Evolutionary conservation across 2,329 filamentous ascomycete genomes (phyloP), one percentile per base, ranked within the genome.

Genomic region (Nemania serpens): DNA sequence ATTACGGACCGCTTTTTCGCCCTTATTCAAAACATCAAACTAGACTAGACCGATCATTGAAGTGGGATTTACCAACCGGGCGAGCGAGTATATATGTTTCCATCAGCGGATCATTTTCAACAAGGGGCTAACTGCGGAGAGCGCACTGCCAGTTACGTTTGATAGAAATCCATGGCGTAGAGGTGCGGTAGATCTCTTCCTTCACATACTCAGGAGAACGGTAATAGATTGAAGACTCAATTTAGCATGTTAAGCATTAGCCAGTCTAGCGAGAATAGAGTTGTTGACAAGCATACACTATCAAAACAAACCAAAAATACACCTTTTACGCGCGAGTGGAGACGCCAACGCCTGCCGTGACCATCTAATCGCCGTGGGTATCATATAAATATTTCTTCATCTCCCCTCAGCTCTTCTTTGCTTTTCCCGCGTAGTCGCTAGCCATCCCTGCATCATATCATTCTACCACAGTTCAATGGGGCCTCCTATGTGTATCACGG

Each of bases 1-100:
- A 71, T 78, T 99, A 59, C 85, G 90, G 47, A 78, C 78, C 0
- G 76, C 90, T 11, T 98, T 94, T 67, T 93, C 95, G 0, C 87
- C 96, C 59, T 86, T 97, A 64, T 97, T 99, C 82, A 95, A 91
- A 75, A 78, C 77, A 69, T 33, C 56, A 51, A 65, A 37, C 34
- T 55, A 48, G 22, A 33, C 29, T 17, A 47, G 1, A 4, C 7
- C 15, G 3, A 18, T 25, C 43, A n/a, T 45, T 48, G 11, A 2
- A n/a, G 22, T 46, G 20, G 6, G 2, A 46, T 46, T 46, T 46
- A n/a, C 25, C 7, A 10, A 22, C 17, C 15, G 20, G 20, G 17
- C 17, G 17, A 3, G 20, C 17, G 18, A 6, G 42, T 45, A 45
- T 9, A 22, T 45, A 29, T 29, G 25, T 2, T 42, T 17, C 3